Evolutionary conservation across 2,329 filamentous ascomycete species (phyloP).

Genomic region (Coniochaeta ligniaria): DNA sequence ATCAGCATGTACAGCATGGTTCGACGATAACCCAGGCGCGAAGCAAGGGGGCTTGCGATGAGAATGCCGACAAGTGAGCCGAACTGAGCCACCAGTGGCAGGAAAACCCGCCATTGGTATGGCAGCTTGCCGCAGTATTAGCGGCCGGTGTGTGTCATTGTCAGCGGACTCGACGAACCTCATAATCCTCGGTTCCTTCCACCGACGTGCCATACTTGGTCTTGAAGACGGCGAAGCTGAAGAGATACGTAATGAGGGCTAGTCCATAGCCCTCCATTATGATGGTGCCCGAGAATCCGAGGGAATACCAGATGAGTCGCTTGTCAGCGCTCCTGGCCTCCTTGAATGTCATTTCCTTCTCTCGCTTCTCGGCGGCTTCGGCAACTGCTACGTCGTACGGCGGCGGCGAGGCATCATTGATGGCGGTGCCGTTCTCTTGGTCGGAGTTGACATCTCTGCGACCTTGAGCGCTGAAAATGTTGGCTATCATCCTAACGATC

Average conservation of each 20-base stretch:
- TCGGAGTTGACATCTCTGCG: not conserved
- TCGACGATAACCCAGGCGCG: slow-evolving; percentile 9
- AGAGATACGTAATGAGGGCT: slow-evolving; percentile 13
- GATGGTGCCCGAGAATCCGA: slow-evolving; percentile 15
- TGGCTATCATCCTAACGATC: not conserved
- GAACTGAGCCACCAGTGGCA: slow-evolving; percentile 11
- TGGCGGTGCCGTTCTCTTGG: not conserved
- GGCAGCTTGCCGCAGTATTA: slow-evolving; percentile 4
- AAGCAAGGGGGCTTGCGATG: slow-evolving; percentile 6
- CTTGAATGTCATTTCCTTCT: slow-evolving; percentile 12
- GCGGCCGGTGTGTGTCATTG: slow-evolving; percentile 20
- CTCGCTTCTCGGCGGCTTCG: slow-evolving; percentile 6
- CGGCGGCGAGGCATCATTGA: slow-evolving; percentile 1
- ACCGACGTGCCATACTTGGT: slow-evolving; percentile 5
- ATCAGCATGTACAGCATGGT: slow-evolving; percentile 10
- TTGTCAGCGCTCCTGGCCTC: slow-evolving; percentile 8
- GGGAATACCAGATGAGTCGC: slow-evolving; percentile 12
- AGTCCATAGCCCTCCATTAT: slow-evolving; percentile 15
- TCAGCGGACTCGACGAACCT: slow-evolving; percentile 15
- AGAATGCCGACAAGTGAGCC: slow-evolving; percentile 12
- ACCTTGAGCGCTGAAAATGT: not conserved
- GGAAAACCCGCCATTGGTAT: slow-evolving; percentile 8
- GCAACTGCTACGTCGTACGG: slow-evolving; percentile 9
- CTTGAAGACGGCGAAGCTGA: slow-evolving; percentile 10
- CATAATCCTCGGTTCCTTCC: not conserved